A percentile compares a stretch with the other conserved stretches of the same genome.
Evolutionary conservation across 2,329 filamentous ascomycete genomes (phyloP).

Genomic region (Xylariaceae sp.): DNA sequence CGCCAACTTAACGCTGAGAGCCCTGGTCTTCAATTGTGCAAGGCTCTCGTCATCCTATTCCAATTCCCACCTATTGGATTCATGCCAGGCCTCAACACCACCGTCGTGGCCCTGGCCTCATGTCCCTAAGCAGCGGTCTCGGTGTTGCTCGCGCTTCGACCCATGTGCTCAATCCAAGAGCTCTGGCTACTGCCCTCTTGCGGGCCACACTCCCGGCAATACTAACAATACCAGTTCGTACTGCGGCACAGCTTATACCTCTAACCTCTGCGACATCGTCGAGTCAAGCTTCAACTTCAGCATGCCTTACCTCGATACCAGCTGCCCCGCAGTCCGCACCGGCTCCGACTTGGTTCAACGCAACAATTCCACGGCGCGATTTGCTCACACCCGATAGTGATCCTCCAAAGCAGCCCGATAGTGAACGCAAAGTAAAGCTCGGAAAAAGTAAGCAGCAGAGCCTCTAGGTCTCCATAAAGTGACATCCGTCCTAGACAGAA

Average conservation of each 20-base stretch:
- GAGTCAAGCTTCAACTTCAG: constrained; percentile 14
- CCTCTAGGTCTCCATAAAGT: not conserved
- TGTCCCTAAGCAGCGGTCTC: constrained; percentile 33
- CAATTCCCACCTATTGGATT: constrained; percentile 19
- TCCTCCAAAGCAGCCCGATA: constrained; percentile 37
- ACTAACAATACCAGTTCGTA: not conserved
- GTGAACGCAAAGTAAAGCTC: constrained; percentile 56
- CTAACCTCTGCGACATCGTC: constrained; percentile 9
- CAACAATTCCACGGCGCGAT: constrained; percentile 32
- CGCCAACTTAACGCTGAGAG: not conserved
- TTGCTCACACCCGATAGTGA: constrained; percentile 19
- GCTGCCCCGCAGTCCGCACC: constrained; percentile 27
- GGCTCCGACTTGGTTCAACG: constrained; percentile 41
- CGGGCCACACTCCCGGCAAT: constrained; percentile 12
- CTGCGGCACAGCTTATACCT: not conserved
- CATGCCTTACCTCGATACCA: constrained; percentile 10
- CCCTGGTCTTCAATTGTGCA: constrained; percentile 3
- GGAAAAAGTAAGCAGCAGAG: constrained; percentile 48
- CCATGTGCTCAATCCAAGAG: constrained; percentile 27
- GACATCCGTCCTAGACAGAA: not conserved
- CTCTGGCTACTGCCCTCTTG: constrained; percentile 17
- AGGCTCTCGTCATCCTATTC: constrained; percentile 1
- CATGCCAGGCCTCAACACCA: constrained; percentile 21
- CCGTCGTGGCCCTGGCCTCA: constrained; percentile 29
- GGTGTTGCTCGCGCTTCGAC: constrained; percentile 28